These are phyloP conservation scores for Fonsecaea nubica DNA, from an alignment of 2,329 filamentous ascomycete species.

Conservation along the genomic window DNA sequence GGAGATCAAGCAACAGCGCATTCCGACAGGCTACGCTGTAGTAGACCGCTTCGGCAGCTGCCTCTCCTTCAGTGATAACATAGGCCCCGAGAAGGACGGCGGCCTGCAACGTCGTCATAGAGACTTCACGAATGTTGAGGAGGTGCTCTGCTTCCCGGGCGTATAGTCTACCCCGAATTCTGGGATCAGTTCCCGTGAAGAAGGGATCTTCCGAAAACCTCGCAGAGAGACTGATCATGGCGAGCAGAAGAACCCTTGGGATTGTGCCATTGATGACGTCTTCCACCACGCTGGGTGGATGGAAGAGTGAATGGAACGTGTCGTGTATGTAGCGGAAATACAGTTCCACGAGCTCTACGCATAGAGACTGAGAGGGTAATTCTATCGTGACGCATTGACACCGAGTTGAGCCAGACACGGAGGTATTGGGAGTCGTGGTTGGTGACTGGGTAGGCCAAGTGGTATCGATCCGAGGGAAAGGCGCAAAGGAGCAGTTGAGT, in stretches of 20 bases:
- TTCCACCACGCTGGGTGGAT: slow-evolving; percentile 35
- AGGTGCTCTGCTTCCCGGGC: slow-evolving; percentile 35
- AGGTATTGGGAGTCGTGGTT: slow-evolving; percentile 18
- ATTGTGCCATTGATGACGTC: slow-evolving; percentile 27
- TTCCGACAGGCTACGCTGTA: slow-evolving; percentile 49
- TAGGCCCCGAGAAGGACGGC: slow-evolving; percentile 50
- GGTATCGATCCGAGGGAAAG: neutral
- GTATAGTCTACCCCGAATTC: slow-evolving; percentile 32
- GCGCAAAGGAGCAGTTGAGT: slow-evolving; percentile 28
- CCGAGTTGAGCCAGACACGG: slow-evolving; percentile 9
- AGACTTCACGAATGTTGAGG: slow-evolving; percentile 48
- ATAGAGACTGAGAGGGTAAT: slow-evolving; percentile 29
- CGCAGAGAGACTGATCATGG: slow-evolving; percentile 29
- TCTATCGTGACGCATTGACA: slow-evolving; percentile 20
- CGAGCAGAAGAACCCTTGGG: slow-evolving; percentile 26
- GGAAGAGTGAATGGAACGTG: slow-evolving; percentile 36
- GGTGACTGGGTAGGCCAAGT: slow-evolving; percentile 10
- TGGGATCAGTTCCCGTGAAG: slow-evolving; percentile 29
- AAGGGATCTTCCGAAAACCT: slow-evolving; percentile 33
- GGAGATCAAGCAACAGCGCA: slow-evolving; percentile 48
- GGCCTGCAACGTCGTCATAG: slow-evolving; percentile 49
- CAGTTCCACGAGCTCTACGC: slow-evolving; percentile 33
- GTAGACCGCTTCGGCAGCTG: slow-evolving; percentile 49
- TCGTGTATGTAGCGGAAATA: slow-evolving; percentile 39
- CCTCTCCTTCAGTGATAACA: slow-evolving; percentile 42